Conservation (phyloP, 371 early-diverging fungal species). For the Mucor plumbeus region DNA sequence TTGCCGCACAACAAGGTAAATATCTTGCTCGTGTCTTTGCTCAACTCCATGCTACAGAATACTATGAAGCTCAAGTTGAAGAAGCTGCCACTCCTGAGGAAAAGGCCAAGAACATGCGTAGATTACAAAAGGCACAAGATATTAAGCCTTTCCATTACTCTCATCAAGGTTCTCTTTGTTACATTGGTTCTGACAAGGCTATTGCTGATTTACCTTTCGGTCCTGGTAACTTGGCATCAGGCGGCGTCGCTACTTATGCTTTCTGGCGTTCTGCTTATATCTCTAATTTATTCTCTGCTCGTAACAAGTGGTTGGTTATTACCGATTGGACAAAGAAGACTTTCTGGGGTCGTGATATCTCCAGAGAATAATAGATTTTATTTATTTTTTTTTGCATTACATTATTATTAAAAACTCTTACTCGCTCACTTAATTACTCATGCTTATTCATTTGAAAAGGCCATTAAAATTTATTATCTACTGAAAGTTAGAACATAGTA, state of each 20-base stretch:
- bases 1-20: slow-evolving; percentile 87
- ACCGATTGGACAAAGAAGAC: slow-evolving; percentile 92
- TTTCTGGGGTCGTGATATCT: slow-evolving; percentile 89
- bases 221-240: slow-evolving; percentile 71
- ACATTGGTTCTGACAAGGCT: slow-evolving; percentile 90
- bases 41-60: slow-evolving; percentile 56
- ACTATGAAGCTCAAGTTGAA: slow-evolving; percentile 38
- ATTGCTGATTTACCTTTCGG: slow-evolving; percentile 89
- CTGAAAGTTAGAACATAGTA: too few relatives aligned
- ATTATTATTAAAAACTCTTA: neutral
- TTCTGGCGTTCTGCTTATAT: slow-evolving; percentile 82
- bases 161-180: slow-evolving; percentile 87
- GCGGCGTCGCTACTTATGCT: slow-evolving; percentile 79
- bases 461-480: too few relatives aligned
- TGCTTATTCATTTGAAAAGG: too few relatives aligned
- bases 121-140: slow-evolving; percentile 50
- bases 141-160: slow-evolving; percentile 82
- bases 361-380: slow-evolving; percentile 70
- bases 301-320: slow-evolving; percentile 81
- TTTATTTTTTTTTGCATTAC: slow-evolving; percentile 9
- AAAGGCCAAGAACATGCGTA: slow-evolving; percentile 47
- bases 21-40: slow-evolving; percentile 82
- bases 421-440: neutral
- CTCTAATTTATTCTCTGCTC: slow-evolving; percentile 79
- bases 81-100: slow-evolving; percentile 37